A percentile compares a stretch with the other conserved stretches of the same genome.
Evolutionary conservation across 352 stramenopile genomes (phyloP).

Genomic region (Vaucheria bursata): DNA sequence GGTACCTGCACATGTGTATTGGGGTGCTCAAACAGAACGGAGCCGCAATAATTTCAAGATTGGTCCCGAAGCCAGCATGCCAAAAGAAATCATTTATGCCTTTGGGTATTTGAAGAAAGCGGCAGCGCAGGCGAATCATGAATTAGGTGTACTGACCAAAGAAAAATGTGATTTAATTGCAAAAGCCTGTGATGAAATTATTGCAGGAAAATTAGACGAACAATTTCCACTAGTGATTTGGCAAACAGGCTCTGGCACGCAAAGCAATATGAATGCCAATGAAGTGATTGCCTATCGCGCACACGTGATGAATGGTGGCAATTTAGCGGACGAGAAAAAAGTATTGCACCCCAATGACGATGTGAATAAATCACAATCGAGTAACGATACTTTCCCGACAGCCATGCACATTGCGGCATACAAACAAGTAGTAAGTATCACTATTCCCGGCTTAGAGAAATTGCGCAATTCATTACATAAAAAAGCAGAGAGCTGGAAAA

Average conservation of each 20-base stretch:
- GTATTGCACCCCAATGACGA: slow-evolving; percentile 93
- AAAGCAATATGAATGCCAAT: slow-evolving; percentile 97
- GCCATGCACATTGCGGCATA: slow-evolving; percentile 91
- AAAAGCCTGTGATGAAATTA: slow-evolving; percentile 67
- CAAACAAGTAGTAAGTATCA: slow-evolving; percentile 44
- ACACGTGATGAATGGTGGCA: slow-evolving; percentile 63
- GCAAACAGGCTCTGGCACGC: slow-evolving; percentile 86
- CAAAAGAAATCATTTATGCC: slow-evolving; percentile 78
- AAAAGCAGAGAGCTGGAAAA: slow-evolving; percentile 76
- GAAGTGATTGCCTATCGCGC: slow-evolving; percentile 84
- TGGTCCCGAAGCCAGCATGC: slow-evolving; percentile 78
- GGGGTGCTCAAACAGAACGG: slow-evolving; percentile 83
- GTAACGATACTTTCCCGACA: slow-evolving; percentile 92
- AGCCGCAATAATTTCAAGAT: slow-evolving; percentile 91
- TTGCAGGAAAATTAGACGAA: slow-evolving; percentile 77
- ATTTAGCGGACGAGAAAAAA: slow-evolving; percentile 65
- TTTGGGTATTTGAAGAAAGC: slow-evolving; percentile 87
- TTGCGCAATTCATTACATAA: slow-evolving; percentile 67
- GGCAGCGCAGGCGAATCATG: slow-evolving; percentile 78
- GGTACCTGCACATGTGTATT: too few species aligned
- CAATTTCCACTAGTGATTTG: slow-evolving; percentile 85
- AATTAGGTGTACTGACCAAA: slow-evolving; percentile 66
- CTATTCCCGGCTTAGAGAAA: slow-evolving; percentile 62
- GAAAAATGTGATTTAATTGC: slow-evolving; percentile 73
- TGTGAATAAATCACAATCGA: slow-evolving; percentile 90